These are phyloP conservation scores for Biscogniauxia sp. DNA, from an alignment of 2,329 filamentous ascomycete species.

Conservation along the genomic window DNA sequence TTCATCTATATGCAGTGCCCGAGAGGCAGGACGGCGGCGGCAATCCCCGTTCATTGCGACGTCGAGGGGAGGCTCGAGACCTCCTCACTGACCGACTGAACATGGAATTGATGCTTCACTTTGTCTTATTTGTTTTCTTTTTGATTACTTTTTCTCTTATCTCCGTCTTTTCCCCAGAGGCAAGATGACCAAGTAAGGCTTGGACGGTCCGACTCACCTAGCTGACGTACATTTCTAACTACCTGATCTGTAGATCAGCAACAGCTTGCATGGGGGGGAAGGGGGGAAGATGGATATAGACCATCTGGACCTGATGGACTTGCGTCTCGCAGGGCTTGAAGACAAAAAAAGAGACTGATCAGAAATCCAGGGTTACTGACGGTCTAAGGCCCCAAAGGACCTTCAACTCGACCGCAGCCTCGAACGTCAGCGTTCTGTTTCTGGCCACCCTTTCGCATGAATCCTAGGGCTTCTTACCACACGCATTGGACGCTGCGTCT, in stretches of 20 bases:
- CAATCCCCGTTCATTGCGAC: background rate
- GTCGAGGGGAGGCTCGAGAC: background rate
- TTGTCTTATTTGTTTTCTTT: background rate
- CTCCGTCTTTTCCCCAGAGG: background rate
- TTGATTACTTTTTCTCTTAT: background rate
- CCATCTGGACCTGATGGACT: no score
- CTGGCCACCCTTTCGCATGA: no score
- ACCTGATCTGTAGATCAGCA: background rate
- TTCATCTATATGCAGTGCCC: background rate
- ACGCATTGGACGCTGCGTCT: no score
- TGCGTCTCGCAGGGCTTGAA: no score
- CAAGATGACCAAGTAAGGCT: background rate
- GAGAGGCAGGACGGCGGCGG: background rate
- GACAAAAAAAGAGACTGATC: no score
- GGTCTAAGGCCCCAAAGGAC: no score
- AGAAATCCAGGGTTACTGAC: no score
- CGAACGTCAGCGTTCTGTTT: no score
- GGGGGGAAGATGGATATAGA: no score
- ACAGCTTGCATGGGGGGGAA: background rate
- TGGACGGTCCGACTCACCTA: background rate
- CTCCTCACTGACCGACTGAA: background rate
- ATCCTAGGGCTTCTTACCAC: no score
- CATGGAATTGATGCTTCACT: background rate
- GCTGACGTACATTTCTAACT: background rate
- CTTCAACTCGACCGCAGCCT: no score